A percentile compares a stretch with the other conserved stretches of the same genome.
Evolutionary conservation across 768 basidiomycete genomes (phyloP).

Genomic region (Auricularia cornea): DNA sequence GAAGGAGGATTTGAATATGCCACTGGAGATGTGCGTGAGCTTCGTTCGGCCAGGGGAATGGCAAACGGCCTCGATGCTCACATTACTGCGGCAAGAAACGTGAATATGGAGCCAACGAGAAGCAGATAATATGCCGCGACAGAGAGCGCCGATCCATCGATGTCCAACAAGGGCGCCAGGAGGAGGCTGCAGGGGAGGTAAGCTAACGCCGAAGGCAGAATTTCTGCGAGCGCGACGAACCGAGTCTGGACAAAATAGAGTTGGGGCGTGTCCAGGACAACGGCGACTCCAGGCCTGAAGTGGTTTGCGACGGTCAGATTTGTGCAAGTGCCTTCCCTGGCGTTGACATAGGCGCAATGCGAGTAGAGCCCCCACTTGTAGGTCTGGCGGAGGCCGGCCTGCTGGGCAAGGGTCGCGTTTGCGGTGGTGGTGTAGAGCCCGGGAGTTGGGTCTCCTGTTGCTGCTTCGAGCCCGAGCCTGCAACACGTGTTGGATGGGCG

Average conservation of each 20-base stretch:
- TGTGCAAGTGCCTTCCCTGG: conserved; percentile 53
- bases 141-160: conserved; percentile 32
- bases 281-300: conserved; percentile 56
- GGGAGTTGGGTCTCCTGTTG: conserved; percentile 48
- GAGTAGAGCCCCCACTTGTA: conserved; percentile 80
- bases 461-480: conserved; percentile 27
- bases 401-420: conserved; percentile 47
- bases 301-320: conserved; percentile 48
- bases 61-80: conserved; percentile 27
- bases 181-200: not conserved
- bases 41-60: conserved; percentile 4
- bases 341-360: conserved; percentile 63
- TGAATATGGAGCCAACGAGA: conserved; percentile 60
- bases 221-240: conserved; percentile 31
- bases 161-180: not conserved
- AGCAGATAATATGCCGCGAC: conserved; percentile 69
- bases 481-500: conserved; percentile 24
- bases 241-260: conserved; percentile 54
- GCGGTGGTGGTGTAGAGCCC: conserved; percentile 62
- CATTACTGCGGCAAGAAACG: conserved; percentile 59
- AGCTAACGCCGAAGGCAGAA: not conserved
- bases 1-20: conserved; percentile 52
- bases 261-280: conserved; percentile 57
- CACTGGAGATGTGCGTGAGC: conserved; percentile 42
- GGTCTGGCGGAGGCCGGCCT: conserved; percentile 54